Evolutionary conservation across 306 rosid genomes (phyloP).

Genomic region (Pyrus communis): DNA sequence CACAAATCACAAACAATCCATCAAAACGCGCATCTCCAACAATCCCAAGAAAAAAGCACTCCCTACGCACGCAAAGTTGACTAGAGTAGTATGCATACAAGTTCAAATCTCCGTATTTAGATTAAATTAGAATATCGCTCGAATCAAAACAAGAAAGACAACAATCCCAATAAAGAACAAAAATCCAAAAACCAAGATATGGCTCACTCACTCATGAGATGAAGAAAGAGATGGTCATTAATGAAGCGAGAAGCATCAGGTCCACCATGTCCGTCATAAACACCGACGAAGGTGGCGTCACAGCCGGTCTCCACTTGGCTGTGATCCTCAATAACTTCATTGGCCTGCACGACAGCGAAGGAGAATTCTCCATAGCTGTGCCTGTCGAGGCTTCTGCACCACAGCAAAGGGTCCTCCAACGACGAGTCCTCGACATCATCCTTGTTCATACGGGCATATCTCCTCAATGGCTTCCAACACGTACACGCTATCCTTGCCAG

Average conservation of each 20-base stretch:
- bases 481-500: conserved; percentile 73
- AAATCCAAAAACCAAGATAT: background rate
- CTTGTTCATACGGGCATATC: conserved; percentile 83
- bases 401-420: conserved; percentile 47
- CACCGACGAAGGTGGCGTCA: conserved; percentile 64
- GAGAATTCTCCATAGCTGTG: conserved; percentile 74
- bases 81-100: background rate
- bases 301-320: conserved; percentile 79
- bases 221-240: conserved; percentile 48
- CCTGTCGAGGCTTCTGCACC: conserved; percentile 62
- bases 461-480: conserved; percentile 81
- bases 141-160: background rate
- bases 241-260: conserved; percentile 61
- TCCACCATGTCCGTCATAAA: conserved; percentile 93
- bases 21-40: background rate
- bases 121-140: too few relatives aligned
- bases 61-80: background rate
- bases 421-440: conserved; percentile 48
- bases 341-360: conserved; percentile 78
- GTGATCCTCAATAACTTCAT: conserved; percentile 63
- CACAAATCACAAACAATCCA: background rate
- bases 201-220: conserved; percentile 52
- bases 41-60: background rate
- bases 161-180: background rate
- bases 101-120: background rate